A percentile compares a stretch with the other conserved stretches of the same genome.
Conservation (phyloP, 257 asterid species). For the Plantago major region DNA sequence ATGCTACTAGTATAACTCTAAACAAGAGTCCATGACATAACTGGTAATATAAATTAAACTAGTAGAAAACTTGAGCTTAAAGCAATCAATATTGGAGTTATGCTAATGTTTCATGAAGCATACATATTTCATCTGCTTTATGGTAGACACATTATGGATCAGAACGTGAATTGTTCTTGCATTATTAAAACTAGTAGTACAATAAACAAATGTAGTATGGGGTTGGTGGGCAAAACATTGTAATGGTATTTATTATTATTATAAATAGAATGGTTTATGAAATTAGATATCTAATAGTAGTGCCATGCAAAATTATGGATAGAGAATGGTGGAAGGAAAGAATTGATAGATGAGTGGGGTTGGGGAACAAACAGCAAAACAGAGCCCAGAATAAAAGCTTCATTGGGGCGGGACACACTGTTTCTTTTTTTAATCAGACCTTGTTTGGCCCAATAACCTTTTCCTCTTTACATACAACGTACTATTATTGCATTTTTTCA, state of each 20-base stretch:
- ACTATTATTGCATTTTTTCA: background rate
- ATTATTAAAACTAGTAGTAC: background rate
- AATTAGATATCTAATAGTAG: constrained; percentile 11
- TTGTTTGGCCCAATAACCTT: constrained; percentile 18
- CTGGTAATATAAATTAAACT: too few species aligned
- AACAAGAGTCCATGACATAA: too few species aligned
- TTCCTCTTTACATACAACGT: constrained; percentile 1
- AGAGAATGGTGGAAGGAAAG: constrained; percentile 4
- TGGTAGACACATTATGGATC: background rate
- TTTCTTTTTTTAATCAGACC: constrained; percentile 31
- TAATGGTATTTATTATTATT: background rate
- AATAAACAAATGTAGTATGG: background rate
- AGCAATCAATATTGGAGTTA: constrained; percentile 15
- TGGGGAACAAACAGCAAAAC: constrained; percentile 12
- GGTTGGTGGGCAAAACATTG: constrained; percentile 20
- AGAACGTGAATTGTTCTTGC: background rate
- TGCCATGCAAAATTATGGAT: constrained; percentile 41
- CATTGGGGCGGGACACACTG: constrained; percentile 44
- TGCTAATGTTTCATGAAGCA: constrained; percentile 28
- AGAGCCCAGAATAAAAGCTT: constrained; percentile 28
- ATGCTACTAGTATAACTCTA: too few species aligned
- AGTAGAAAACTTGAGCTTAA: too few species aligned
- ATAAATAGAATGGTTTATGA: too few species aligned
- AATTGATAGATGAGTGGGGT: constrained; percentile 10
- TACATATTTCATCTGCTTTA: constrained; percentile 24